A percentile compares a stretch with the other conserved stretches of the same genome.
Evolutionary conservation across 2,329 filamentous ascomycete genomes (phyloP).

Genomic region (Fusarium ramigenum): DNA sequence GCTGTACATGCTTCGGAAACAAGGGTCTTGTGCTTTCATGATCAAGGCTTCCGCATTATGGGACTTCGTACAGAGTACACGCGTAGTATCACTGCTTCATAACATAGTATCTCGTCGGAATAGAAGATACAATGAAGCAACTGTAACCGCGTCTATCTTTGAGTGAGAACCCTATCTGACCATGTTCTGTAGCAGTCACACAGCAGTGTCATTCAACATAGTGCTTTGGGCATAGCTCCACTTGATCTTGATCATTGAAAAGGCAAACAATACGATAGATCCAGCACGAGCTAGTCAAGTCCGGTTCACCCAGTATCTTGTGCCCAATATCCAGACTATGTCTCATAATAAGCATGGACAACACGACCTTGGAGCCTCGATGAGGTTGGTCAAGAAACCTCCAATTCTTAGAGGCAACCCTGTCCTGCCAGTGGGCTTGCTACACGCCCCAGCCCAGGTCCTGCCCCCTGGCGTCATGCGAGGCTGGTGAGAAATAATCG

Average conservation of each 20-base stretch:
- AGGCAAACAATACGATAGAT: not conserved
- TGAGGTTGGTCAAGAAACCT: not conserved
- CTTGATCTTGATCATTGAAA: conserved; percentile 6
- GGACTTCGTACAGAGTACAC: not conserved
- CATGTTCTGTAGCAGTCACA: not conserved
- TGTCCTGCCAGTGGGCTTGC: not conserved
- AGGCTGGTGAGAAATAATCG: not conserved
- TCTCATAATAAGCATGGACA: not conserved
- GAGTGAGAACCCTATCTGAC: too few relatives aligned
- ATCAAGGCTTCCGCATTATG: not conserved
- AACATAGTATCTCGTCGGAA: not conserved
- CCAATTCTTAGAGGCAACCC: not conserved
- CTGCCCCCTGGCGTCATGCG: not conserved
- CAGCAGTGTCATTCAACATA: not conserved
- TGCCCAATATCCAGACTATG: not conserved
- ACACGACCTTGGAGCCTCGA: not conserved
- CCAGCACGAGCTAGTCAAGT: not conserved
- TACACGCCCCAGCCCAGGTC: not conserved
- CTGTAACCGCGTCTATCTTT: not conserved
- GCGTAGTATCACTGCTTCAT: not conserved
- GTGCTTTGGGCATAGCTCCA: not conserved
- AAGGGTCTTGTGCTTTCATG: not conserved
- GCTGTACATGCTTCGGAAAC: not conserved
- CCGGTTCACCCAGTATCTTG: not conserved
- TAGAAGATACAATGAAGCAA: not conserved